Base-by-base conservation (phyloP, 306 rosid species). In the Calophaca sinica region DNA sequence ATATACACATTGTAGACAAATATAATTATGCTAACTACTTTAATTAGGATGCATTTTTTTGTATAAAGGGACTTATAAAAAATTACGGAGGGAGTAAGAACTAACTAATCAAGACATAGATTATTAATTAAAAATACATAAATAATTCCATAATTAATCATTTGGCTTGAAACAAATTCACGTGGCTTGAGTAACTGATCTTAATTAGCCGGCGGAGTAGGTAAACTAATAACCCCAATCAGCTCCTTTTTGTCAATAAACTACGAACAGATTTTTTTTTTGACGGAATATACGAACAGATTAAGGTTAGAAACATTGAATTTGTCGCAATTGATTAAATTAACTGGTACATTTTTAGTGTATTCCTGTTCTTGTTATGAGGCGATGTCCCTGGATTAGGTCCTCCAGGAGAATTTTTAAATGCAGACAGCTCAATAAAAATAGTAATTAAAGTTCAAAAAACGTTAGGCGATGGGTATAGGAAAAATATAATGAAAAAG, bases 141-240 rank as follows among this genome's bases (percentile, higher is more conserved):
- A 42, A 7, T 7, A 42, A 42, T 42, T 42, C 9, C 48, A 42
- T 42, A 7, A 42, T 42, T 42, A 42, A 42, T 42, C 38, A 33
- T 33, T 33, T 33, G 38, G 38, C 38, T 33, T 33, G 38, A 33
- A 33, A 2, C 38, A 5, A 61, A 36, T 62, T 5, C 71, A 65
- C 54, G 71, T 44, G 54, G 51, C 11, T 44, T 67, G 45, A 67
- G 44, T 31, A 45, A 12, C 6, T 6, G n/a, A 31, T n/a, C 12
- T 67, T 20, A 20, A 20, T 20, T n/a, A 31, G 59, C 29, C 45
- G 61, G 62, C 62, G 74, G 62, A 69, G 61, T 29, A 7, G 74
- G 74, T 69, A 9, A 68, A 36, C 62, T 69, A 69, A 51, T 8
- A 33, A 50, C 62, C 61, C 35, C 13, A 51, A 69, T 51, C 62